Evolutionary conservation across 2,329 filamentous ascomycete genomes (phyloP).

Genomic region (Venturiaceae sp.): DNA sequence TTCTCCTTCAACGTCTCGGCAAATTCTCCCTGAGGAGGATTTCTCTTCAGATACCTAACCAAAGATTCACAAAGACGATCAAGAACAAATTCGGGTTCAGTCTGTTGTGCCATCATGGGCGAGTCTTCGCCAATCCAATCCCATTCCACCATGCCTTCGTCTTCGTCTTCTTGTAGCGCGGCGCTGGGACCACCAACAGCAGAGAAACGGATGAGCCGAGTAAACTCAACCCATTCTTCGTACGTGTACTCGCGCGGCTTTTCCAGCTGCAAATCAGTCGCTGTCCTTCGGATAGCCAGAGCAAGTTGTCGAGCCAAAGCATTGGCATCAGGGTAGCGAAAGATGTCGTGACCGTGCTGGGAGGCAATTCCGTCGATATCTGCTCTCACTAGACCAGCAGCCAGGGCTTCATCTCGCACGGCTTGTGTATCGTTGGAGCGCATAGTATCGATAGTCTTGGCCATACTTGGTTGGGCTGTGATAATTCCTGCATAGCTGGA

Average conservation of each 20-base stretch:
- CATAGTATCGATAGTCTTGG: neutral
- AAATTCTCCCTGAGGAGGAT: conserved; percentile 9
- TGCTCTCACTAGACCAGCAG: neutral
- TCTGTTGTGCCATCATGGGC: conserved; percentile 8
- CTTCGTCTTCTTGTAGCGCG: neutral
- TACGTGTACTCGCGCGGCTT: conserved; percentile 4
- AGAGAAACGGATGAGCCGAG: conserved; percentile 3
- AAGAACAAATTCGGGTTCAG: conserved; percentile 5
- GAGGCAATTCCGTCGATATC: neutral
- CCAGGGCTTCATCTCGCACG: neutral
- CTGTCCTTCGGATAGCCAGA: conserved; percentile 4
- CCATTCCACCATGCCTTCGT: conserved; percentile 7
- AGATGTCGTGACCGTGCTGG: neutral
- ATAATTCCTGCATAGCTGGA: conserved; percentile 5
- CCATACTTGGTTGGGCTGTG: neutral
- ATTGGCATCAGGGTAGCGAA: conserved; percentile 1
- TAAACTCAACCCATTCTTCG: conserved; percentile 9
- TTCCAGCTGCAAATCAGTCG: neutral
- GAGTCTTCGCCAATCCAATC: conserved; percentile 8
- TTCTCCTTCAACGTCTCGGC: conserved; percentile 4
- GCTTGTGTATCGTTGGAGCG: neutral
- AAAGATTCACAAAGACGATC: conserved; percentile 7
- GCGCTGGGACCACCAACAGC: neutral
- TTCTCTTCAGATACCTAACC: conserved; percentile 4
- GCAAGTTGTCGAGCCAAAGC: conserved; percentile 5